Percentiles rank a stretch among this genome's conserved stretches.
phyloP scores from a whole-genome alignment of 2,329 filamentous ascomycete species.

The Fulvia fulva region DNA sequence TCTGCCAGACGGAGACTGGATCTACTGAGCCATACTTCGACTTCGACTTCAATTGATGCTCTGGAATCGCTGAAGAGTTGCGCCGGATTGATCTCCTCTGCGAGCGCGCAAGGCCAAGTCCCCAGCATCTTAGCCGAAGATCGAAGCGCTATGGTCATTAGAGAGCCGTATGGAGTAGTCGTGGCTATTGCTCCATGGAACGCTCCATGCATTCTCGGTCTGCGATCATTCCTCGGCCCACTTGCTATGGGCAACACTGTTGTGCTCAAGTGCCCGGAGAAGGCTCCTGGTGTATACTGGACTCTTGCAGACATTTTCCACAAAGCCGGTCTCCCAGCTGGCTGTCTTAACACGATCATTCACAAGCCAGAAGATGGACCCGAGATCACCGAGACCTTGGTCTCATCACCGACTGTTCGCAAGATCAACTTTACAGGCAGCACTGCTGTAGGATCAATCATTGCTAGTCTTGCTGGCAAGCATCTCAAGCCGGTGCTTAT shows the following conservation, averaged over 20 bases:
- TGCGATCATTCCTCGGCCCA: slow-evolving; percentile 51
- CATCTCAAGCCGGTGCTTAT: slow-evolving; percentile 73
- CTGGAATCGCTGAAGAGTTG: slow-evolving; percentile 48
- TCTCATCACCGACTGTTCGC: slow-evolving; percentile 61
- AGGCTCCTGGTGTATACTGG: slow-evolving; percentile 53
- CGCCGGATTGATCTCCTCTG: slow-evolving; percentile 44
- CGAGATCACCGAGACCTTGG: slow-evolving; percentile 61
- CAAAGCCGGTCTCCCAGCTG: slow-evolving; percentile 69
- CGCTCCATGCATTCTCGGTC: slow-evolving; percentile 47
- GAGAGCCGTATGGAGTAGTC: slow-evolving; percentile 74
- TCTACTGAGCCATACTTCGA: slow-evolving; percentile 36
- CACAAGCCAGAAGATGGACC: slow-evolving; percentile 58
- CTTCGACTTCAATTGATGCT: slow-evolving; percentile 37
- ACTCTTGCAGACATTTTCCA: slow-evolving; percentile 58
- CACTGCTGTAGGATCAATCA: slow-evolving; percentile 64
- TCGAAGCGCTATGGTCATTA: slow-evolving; percentile 57
- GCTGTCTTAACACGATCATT: slow-evolving; percentile 67
- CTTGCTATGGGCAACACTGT: slow-evolving; percentile 67
- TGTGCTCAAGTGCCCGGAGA: slow-evolving; percentile 66
- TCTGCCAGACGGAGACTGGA: slow-evolving; percentile 57
- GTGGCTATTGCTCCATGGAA: slow-evolving; percentile 75
- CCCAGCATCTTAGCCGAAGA: slow-evolving; percentile 45
- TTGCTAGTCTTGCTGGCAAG: slow-evolving; percentile 64
- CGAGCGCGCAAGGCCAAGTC: slow-evolving; percentile 47
- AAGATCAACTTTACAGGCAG: slow-evolving; percentile 77